Evolutionary conservation across 2,329 filamentous ascomycete species (phyloP).

Genomic region (Coniochaeta hoffmannii): DNA sequence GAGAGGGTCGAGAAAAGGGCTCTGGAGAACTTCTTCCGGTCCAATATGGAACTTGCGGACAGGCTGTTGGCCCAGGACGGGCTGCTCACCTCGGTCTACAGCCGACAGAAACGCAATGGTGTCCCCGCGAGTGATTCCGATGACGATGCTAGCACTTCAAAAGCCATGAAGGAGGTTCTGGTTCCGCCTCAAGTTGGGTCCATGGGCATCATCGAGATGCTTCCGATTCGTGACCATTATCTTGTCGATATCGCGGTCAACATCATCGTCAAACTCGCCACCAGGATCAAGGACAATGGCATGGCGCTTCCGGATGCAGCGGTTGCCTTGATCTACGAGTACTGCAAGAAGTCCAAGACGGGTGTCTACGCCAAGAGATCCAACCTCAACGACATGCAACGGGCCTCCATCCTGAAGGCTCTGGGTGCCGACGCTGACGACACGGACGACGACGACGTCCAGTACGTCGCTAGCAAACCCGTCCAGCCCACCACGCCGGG

Average conservation of each 20-base stretch:
- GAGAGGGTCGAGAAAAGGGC: constrained; percentile 62
- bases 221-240: constrained; percentile 82
- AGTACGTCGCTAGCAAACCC: constrained; percentile 35
- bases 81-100: constrained; percentile 67
- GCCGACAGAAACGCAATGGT: constrained; percentile 14
- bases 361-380: constrained; percentile 53
- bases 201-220: constrained; percentile 75
- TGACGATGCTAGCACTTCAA: constrained; percentile 5
- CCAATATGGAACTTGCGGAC: constrained; percentile 91
- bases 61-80: constrained; percentile 77
- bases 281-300: constrained; percentile 68
- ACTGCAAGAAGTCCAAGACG: constrained; percentile 49
- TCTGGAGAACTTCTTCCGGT: constrained; percentile 90
- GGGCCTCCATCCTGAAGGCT: constrained; percentile 68
- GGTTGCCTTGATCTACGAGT: constrained; percentile 55
- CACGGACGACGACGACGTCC: constrained; percentile 36
- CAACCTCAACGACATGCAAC: constrained; percentile 74
- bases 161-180: constrained; percentile 41
- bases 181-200: constrained; percentile 55
- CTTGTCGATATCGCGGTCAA: constrained; percentile 75
- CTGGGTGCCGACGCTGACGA: constrained; percentile 50
- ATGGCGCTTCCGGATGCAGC: constrained; percentile 61
- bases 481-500: constrained; percentile 21
- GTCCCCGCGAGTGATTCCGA: constrained; percentile 2
- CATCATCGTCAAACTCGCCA: constrained; percentile 76